phyloP scores from a whole-genome alignment of 2,329 filamentous ascomycete genomes.

The Penicillium sumatraense region DNA sequence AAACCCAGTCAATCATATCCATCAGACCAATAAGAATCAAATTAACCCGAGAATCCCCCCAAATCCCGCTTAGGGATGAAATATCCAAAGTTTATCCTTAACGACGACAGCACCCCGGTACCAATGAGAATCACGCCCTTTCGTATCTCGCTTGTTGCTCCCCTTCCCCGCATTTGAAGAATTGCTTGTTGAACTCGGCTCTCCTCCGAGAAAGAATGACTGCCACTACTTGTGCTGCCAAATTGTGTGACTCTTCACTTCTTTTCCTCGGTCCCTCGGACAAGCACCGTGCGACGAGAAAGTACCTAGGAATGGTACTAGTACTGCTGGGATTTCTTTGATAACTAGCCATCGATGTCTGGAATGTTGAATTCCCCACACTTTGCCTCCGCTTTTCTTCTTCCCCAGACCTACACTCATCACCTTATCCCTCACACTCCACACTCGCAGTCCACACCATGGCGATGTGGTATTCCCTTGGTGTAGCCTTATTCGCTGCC shows the following conservation, averaged over 20 bases:
- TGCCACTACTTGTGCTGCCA: constrained; percentile 14
- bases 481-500: constrained; percentile 60
- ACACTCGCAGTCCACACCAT: constrained; percentile 26
- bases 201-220: constrained; percentile 29
- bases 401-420: background rate
- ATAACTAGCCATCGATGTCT: background rate
- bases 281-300: constrained; percentile 16
- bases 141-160: background rate
- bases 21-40: background rate
- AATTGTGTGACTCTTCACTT: too few relatives aligned
- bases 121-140: too few relatives aligned
- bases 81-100: background rate
- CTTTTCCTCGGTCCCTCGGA: constrained; percentile 29
- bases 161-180: constrained; percentile 23
- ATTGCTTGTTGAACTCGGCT: constrained; percentile 25
- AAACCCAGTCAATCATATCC: background rate
- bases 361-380: constrained; percentile 1
- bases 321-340: too few relatives aligned
- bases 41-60: background rate
- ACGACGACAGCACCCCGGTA: background rate
- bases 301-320: too few relatives aligned
- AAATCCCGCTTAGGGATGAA: background rate
- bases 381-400: background rate
- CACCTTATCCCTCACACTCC: background rate
- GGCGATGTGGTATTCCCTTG: constrained; percentile 53